These are phyloP conservation scores for Ganoderma lingzhi DNA, from an alignment of 1,284 basidiomycete genomes.

Conservation along the genomic window DNA sequence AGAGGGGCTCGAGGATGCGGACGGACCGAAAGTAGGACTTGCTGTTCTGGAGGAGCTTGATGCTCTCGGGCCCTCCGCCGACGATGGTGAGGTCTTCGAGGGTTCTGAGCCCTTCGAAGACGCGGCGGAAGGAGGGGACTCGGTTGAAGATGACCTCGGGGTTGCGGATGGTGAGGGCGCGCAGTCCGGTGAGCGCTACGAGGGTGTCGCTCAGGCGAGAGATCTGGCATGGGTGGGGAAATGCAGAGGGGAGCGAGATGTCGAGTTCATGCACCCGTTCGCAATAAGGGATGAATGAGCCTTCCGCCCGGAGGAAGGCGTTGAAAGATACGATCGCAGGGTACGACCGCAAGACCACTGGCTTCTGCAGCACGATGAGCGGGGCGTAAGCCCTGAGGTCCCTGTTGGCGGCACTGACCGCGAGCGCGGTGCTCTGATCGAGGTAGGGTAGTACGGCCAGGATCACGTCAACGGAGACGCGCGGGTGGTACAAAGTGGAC, in stretches of 20 bases:
- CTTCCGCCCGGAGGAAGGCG: neutral
- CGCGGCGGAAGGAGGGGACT: neutral
- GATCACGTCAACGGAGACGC: neutral
- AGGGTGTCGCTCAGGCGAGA: neutral
- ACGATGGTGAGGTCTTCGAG: neutral
- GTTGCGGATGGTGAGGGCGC: neutral
- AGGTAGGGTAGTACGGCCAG: neutral
- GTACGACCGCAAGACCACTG: neutral
- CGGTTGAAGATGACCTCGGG: neutral
- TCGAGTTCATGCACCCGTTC: neutral
- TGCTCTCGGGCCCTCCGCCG: neutral
- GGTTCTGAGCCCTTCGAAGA: neutral
- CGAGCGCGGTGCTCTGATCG: neutral
- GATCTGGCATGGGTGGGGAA: neutral
- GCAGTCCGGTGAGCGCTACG: neutral
- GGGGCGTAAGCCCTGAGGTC: neutral
- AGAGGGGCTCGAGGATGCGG: neutral
- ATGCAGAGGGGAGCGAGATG: neutral
- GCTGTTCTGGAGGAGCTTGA: neutral
- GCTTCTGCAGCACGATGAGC: neutral
- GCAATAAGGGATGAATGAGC: neutral
- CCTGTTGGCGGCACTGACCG: neutral
- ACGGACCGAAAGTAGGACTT: neutral
- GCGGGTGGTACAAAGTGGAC: neutral
- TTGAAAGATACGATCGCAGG: neutral